These are phyloP conservation scores for Mycena floridula DNA, from an alignment of 768 basidiomycete species.

Conservation along the genomic window DNA sequence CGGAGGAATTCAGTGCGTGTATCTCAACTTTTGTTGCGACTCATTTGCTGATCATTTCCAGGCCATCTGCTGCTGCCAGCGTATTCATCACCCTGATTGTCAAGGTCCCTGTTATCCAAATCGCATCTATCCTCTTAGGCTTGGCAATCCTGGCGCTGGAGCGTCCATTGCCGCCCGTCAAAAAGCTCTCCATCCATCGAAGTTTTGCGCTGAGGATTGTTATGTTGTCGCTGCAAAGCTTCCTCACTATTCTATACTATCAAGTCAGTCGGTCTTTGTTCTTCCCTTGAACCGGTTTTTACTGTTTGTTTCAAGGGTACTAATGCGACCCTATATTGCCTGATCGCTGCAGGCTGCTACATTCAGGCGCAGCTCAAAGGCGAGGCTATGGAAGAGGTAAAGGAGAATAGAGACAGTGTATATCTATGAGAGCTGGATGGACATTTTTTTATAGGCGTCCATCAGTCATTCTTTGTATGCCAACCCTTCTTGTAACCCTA, in stretches of 20 bases:
- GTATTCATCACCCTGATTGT: conserved; percentile 74
- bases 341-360: conserved; percentile 68
- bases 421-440: conserved; percentile 10
- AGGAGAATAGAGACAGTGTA: conserved; percentile 52
- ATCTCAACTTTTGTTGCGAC: not conserved
- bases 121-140: conserved; percentile 56
- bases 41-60: conserved; percentile 17
- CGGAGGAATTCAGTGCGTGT: conserved; percentile 71
- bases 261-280: conserved; percentile 45
- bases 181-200: conserved; percentile 52
- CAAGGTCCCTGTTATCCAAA: conserved; percentile 69
- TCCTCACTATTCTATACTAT: conserved; percentile 65
- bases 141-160: conserved; percentile 61
- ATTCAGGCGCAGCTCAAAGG: conserved; percentile 56
- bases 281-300: not conserved
- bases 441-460: conserved; percentile 14
- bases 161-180: conserved; percentile 57
- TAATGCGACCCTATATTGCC: conserved; percentile 75
- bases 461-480: conserved; percentile 16
- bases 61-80: conserved; percentile 52
- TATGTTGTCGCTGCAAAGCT: conserved; percentile 56
- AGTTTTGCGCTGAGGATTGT: conserved; percentile 60
- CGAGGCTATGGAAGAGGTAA: conserved; percentile 64
- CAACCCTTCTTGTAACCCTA: conserved; percentile 2
- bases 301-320: conserved; percentile 54